phyloP scores from a whole-genome alignment of 257 asterid genomes.

The Plectranthus barbatus region DNA sequence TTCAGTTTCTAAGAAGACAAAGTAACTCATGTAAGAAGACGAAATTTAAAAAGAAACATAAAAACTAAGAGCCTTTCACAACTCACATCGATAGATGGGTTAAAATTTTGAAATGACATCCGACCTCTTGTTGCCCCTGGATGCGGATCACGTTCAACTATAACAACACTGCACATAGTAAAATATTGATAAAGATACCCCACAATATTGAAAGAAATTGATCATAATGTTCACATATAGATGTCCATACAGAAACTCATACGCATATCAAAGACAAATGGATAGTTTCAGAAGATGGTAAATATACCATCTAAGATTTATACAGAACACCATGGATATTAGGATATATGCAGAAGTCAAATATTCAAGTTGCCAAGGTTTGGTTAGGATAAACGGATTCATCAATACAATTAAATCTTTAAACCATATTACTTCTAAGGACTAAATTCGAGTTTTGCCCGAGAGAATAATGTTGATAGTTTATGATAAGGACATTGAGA shows the following conservation, averaged over 20 bases:
- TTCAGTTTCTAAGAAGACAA: constrained; percentile 61
- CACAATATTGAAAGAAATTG: neutral
- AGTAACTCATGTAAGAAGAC: constrained; percentile 20
- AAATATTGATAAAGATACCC: neutral
- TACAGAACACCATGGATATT: neutral
- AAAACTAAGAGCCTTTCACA: neutral
- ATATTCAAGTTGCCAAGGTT: neutral
- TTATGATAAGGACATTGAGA: neutral
- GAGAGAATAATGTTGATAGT: neutral
- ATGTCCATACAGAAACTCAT: neutral
- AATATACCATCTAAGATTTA: neutral
- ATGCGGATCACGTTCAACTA: constrained; percentile 81
- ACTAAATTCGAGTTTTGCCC: neutral
- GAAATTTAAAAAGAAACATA: neutral
- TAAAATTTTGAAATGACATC: constrained; percentile 83
- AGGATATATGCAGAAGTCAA: neutral
- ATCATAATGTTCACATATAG: neutral
- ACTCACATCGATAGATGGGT: constrained; percentile 96
- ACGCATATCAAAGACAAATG: neutral
- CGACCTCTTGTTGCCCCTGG: constrained; percentile 80
- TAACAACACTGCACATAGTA: constrained; percentile 54
- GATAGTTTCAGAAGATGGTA: neutral
- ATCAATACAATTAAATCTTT: neutral
- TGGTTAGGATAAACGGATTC: neutral
- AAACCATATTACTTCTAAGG: neutral